phyloP scores from a whole-genome alignment of 1,284 basidiomycete species.

The Psilocybe mexicana region DNA sequence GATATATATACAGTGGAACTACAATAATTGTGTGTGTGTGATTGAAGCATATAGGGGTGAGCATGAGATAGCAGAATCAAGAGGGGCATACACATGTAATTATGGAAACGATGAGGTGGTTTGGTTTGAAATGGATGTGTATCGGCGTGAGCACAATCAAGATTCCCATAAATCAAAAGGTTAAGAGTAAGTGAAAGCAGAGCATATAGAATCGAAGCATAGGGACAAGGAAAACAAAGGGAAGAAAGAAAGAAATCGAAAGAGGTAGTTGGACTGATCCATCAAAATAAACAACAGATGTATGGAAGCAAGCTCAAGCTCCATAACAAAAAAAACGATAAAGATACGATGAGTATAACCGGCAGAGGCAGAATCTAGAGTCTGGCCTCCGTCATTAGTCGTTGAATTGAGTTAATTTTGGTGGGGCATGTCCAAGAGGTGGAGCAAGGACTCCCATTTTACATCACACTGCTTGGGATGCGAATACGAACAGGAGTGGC shows the following conservation, averaged over 20 bases:
- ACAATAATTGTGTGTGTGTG: not conserved
- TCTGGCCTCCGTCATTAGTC: constrained; percentile 22
- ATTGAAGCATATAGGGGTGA: not conserved
- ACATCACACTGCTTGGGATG: constrained; percentile 35
- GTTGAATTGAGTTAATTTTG: constrained; percentile 14
- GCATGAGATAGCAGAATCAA: not conserved
- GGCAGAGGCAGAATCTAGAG: constrained; percentile 11
- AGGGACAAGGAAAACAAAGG: constrained; percentile 7
- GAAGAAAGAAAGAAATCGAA: constrained; percentile 11
- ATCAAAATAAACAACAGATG: constrained; percentile 4
- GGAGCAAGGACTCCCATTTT: constrained; percentile 13
- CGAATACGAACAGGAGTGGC: constrained; percentile 35
- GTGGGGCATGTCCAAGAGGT: not conserved
- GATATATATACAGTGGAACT: constrained; percentile 6
- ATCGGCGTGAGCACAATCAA: not conserved
- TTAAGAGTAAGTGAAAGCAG: constrained; percentile 1
- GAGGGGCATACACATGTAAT: constrained; percentile 7
- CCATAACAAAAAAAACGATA: not conserved
- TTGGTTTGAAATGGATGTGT: not conserved
- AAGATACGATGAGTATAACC: constrained; percentile 13
- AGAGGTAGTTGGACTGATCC: constrained; percentile 2
- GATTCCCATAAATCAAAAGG: not conserved
- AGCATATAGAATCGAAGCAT: constrained; percentile 19
- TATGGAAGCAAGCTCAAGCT: constrained; percentile 2
- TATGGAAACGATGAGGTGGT: not conserved